Base-by-base conservation (phyloP, 2,329 filamentous ascomycete species). In the Chaetomium olivaceum region DNA sequence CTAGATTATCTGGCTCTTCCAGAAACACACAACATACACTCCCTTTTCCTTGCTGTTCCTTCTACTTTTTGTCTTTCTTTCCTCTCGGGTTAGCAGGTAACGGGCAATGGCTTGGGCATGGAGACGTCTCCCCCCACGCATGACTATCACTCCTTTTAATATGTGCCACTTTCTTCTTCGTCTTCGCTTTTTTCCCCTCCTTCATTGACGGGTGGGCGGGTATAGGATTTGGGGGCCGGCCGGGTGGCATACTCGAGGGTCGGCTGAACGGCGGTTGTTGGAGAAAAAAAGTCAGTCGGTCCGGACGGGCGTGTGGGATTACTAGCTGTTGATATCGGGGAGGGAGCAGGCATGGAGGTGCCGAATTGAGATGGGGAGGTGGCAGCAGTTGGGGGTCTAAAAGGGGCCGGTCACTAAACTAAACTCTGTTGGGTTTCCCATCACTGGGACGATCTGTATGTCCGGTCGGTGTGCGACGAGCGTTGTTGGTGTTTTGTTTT, bases 111-210 rank as follows among this genome's bases (percentile, higher is more conserved):
- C 16, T 29, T 48, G 33, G 52, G 52, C 16, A 39, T 46, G 7
- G 23, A 31, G 9, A 57, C 23, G 55, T 25, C 25, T 58, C 19
- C 31, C 19, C 23, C 25, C 27, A 23, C 16, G 25, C 27, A 43
- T 46, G 43, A 48, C n/a, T 58, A 36, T 59, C 55, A 50, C 36
- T 57, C 57, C 33, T 55, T 63, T 55, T 63, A 43, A 63, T 63
- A 21, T 29, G 33, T 27, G 21, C 21, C 48, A 12, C 21, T 29
- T 16, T 6, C 16, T 36, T 36, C 33, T 55, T 62, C 46, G n/a
- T 56, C 29, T 31, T 55, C 36, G 21, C 55, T 36, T 62, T 50
- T 19, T 23, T 23, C 48, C 46, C 25, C 16, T 33, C 14, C n/a
- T 16, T 33, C 12, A 19, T 56, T 33, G 21, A 23, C 29, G 25